These are phyloP conservation scores for Fusarium poae DNA, from an alignment of 2,329 filamentous ascomycete genomes.

Conservation along the genomic window DNA sequence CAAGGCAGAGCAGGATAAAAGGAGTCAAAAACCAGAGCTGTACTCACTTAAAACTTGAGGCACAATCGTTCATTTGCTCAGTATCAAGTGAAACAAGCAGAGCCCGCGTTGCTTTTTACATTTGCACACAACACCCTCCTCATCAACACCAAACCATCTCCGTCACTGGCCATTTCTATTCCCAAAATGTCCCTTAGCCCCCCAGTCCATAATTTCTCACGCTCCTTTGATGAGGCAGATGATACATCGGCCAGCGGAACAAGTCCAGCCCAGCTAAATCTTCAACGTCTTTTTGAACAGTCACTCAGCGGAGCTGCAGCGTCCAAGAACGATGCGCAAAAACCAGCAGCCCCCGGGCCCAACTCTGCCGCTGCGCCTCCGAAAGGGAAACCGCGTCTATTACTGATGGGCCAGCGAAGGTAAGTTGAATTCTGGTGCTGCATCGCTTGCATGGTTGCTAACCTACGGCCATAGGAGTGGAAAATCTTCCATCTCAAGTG, in stretches of 20 bases:
- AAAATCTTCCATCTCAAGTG: slow-evolving; percentile 97
- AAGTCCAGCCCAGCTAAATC: slow-evolving; percentile 72
- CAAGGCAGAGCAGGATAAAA: slow-evolving; percentile 3
- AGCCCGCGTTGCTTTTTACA: slow-evolving; percentile 2
- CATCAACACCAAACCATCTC: slow-evolving; percentile 24
- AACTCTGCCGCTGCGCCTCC: slow-evolving; percentile 59
- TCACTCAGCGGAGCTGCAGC: slow-evolving; percentile 65
- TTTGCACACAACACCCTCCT: neutral
- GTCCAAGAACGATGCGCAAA: slow-evolving; percentile 63
- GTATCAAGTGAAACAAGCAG: slow-evolving; percentile 43
- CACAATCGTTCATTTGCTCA: slow-evolving; percentile 8
- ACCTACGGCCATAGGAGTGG: slow-evolving; percentile 76
- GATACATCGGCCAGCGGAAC: slow-evolving; percentile 55
- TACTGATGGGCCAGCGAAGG: slow-evolving; percentile 97
- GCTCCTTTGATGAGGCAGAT: slow-evolving; percentile 45
- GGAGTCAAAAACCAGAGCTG: neutral
- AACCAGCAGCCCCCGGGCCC: slow-evolving; percentile 58
- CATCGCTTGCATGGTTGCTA: slow-evolving; percentile 6
- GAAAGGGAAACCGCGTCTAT: slow-evolving; percentile 82
- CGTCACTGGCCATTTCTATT: neutral
- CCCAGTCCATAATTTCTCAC: slow-evolving; percentile 46
- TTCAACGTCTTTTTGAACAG: slow-evolving; percentile 73
- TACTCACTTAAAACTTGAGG: neutral
- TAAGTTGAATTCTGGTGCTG: slow-evolving; percentile 57
- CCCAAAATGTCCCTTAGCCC: slow-evolving; percentile 54